Evolutionary conservation across 176 grass and related monocot species (phyloP), one percentile per base, ranked within the genome.

Genomic region (Oryza punctata): DNA sequence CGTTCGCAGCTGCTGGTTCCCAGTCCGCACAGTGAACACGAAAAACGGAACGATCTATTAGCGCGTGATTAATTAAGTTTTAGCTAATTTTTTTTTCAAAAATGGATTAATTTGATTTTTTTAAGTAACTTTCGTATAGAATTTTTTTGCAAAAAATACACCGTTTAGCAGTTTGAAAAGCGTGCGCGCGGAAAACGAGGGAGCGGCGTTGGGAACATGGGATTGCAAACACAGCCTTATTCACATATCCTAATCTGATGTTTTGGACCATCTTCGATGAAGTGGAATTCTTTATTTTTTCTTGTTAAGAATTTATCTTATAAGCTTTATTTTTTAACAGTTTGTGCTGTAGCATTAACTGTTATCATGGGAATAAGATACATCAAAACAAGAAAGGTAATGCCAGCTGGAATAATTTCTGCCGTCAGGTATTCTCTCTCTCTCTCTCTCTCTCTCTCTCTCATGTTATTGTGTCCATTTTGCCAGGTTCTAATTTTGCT

Each of bases 381-480:
- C 50, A 24, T 79, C 32, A 91, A 94, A 87, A 91, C 90, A 65
- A 88, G 73, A 71, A 94, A 98, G 84, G 86, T 98, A 25, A 94
- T 98, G 92, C 95, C 90, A 23, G 88, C 95, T 77, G 95, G 92
- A 82, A 19, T 98, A 79, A 84, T 94, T 86, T 86, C 92, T 89
- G 29, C 69, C 73, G 74, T 97, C 75, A 97, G 95, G 95, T 94
- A 87, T 41, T 68, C 35, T 66, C 14, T 29, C 75, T 70, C 4
- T 44, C 18, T 76, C 26, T 65, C 38, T 70, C 38, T 57, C 24
- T 46, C 2, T 46, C 2, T 46, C 44, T 14, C 45, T 12, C 45
- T 4, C n/a, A 64, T 23, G 12, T 35, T 23, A 26, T 37, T 65
- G 12, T 23, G 23, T 75, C 63, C 19, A 10, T 27, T 75, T 13